A percentile compares a stretch with the other conserved stretches of the same genome.
phyloP scores from a whole-genome alignment of 2,329 filamentous ascomycete species.

The Pyrenophora tritici-repentis region DNA sequence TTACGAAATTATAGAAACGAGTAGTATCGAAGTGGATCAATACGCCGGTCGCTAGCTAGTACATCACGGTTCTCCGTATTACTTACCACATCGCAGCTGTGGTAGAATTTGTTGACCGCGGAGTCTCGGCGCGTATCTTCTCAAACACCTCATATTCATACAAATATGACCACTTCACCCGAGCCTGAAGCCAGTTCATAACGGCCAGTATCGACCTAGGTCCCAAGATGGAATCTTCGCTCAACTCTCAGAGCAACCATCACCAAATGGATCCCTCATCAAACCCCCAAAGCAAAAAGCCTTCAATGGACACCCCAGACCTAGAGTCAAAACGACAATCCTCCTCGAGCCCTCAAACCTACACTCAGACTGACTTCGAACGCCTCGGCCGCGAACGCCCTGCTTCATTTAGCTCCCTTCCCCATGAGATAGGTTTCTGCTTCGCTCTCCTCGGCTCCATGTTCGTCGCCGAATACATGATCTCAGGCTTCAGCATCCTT shows the following conservation, averaged over 20 bases:
- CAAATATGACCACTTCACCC: too few relatives aligned
- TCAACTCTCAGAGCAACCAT: too few relatives aligned
- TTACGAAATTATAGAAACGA: slow-evolving; percentile 17
- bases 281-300: not conserved
- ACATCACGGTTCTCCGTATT: too few relatives aligned
- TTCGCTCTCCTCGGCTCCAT: slow-evolving; percentile 67
- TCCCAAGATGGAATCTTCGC: too few relatives aligned
- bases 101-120: too few relatives aligned
- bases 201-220: too few relatives aligned
- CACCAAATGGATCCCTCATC: not conserved
- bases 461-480: slow-evolving; percentile 72
- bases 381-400: slow-evolving; percentile 67
- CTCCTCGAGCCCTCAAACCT: slow-evolving; percentile 2
- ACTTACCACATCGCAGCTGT: not conserved
- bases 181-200: too few relatives aligned
- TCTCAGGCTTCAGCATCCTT: slow-evolving; percentile 74
- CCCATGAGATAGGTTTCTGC: slow-evolving; percentile 66
- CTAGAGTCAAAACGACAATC: not conserved
- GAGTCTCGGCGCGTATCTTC: too few relatives aligned
- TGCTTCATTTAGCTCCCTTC: slow-evolving; percentile 56
- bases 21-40: not conserved
- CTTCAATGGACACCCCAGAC: not conserved
- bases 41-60: not conserved
- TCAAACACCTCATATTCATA: too few relatives aligned
- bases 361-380: slow-evolving; percentile 54